phyloP scores from a whole-genome alignment of 2,329 filamentous ascomycete species.

The Calonectria pteridis region DNA sequence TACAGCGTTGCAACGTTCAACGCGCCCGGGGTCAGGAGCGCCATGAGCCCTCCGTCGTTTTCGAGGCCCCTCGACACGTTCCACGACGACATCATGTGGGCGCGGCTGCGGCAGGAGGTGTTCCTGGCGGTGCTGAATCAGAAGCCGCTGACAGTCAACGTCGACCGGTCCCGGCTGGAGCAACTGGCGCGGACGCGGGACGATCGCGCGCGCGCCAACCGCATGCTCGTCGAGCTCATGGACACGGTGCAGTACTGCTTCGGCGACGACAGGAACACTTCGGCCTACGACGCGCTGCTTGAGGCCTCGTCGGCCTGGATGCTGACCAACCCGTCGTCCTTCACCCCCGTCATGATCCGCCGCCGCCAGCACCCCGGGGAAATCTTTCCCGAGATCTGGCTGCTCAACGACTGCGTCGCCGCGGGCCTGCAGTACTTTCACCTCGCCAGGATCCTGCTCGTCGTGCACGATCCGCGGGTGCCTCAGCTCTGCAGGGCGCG shows the following conservation, averaged over 20 bases:
- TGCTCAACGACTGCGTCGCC: constrained; percentile 41
- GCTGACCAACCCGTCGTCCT: constrained; percentile 39
- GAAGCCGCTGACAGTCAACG: constrained; percentile 18
- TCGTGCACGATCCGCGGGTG: constrained; percentile 41
- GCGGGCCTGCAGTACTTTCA: constrained; percentile 46
- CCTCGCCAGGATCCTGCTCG: constrained; percentile 43
- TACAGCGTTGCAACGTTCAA: constrained; percentile 7
- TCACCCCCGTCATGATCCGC: constrained; percentile 39
- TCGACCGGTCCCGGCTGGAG: constrained; percentile 4
- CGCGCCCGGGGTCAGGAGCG: background rate
- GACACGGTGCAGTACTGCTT: constrained; percentile 45
- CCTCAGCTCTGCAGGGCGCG: constrained; percentile 39
- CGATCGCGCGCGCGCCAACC: constrained; percentile 36
- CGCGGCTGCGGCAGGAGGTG: constrained; percentile 35
- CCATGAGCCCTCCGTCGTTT: background rate
- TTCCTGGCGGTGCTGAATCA: constrained; percentile 39
- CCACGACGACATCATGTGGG: constrained; percentile 28
- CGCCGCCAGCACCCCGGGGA: background rate
- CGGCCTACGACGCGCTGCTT: constrained; percentile 35
- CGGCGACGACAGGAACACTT: constrained; percentile 30
- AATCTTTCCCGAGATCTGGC: constrained; percentile 42
- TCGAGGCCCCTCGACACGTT: constrained; percentile 15
- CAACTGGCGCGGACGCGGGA: constrained; percentile 23
- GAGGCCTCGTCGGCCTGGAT: constrained; percentile 41
- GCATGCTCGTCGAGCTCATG: constrained; percentile 40